These are phyloP conservation scores for Carpinus viminea DNA, from an alignment of 306 rosid genomes.

Conservation along the genomic window DNA sequence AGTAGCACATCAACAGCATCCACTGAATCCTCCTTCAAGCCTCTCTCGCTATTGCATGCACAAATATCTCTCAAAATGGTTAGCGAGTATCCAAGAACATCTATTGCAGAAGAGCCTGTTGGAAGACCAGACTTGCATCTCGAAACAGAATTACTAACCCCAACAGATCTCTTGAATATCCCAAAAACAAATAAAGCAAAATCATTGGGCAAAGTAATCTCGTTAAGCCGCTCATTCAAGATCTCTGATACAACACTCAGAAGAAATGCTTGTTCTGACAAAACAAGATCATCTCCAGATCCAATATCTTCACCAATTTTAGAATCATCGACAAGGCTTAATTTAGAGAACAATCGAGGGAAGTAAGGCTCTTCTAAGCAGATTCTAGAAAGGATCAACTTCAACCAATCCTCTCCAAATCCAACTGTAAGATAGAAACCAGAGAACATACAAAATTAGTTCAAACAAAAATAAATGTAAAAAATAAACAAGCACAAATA, in stretches of 20 bases:
- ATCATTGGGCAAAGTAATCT: constrained; percentile 41
- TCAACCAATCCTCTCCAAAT: constrained; percentile 72
- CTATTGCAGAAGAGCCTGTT: constrained; percentile 46
- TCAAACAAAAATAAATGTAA: neutral
- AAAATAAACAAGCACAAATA: neutral
- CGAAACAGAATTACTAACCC: constrained; percentile 29
- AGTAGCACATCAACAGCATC: constrained; percentile 51
- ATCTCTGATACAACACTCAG: constrained; percentile 49
- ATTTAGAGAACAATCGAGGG: constrained; percentile 42
- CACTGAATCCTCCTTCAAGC: constrained; percentile 26
- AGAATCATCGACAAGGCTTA: constrained; percentile 23
- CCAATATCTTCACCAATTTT: constrained; percentile 32
- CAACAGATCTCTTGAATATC: constrained; percentile 56
- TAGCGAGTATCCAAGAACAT: constrained; percentile 72
- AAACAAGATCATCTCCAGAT: constrained; percentile 25
- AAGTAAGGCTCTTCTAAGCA: constrained; percentile 59
- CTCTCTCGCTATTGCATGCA: constrained; percentile 43
- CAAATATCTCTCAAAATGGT: constrained; percentile 72
- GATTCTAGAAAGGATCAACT: constrained; percentile 69
- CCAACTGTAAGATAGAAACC: constrained; percentile 45
- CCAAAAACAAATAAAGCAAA: constrained; percentile 49
- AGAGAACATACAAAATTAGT: neutral
- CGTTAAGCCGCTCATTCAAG: constrained; percentile 47
- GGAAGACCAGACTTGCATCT: constrained; percentile 61
- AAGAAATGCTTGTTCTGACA: constrained; percentile 58